A percentile compares a stretch with the other conserved stretches of the same genome.
Evolutionary conservation across 75 land plant species (phyloP).

Genomic region (Ceratopteris richardii): DNA sequence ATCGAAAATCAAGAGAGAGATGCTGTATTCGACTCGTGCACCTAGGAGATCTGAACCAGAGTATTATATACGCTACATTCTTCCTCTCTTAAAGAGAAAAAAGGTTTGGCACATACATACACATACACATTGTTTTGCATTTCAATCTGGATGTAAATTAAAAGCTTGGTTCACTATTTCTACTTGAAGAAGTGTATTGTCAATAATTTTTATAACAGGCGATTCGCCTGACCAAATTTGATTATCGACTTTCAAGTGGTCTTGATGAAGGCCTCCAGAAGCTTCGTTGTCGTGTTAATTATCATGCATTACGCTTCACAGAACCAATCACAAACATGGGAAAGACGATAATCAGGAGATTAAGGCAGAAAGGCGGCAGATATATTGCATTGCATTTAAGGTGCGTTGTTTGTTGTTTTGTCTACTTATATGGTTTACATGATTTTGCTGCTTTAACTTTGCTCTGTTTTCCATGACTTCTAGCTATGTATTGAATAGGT

Average conservation of each 20-base stretch:
- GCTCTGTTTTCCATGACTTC: too few relatives aligned
- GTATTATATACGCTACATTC: slow-evolving; percentile 21
- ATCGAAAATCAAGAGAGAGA: neutral
- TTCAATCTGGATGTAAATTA: too few relatives aligned
- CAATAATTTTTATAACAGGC: slow-evolving; percentile 7
- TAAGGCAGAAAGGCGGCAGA: slow-evolving; percentile 20
- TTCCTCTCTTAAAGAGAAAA: slow-evolving; percentile 20
- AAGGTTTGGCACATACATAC: slow-evolving; percentile 8
- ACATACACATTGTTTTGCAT: neutral
- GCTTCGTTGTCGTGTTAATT: slow-evolving; percentile 29
- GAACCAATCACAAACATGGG: slow-evolving; percentile 22
- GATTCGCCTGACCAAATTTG: slow-evolving; percentile 31
- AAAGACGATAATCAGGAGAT: slow-evolving; percentile 16
- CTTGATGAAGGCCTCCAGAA: slow-evolving; percentile 26
- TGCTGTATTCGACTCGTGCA: slow-evolving; percentile 18
- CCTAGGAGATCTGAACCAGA: slow-evolving; percentile 29
- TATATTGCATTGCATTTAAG: slow-evolving; percentile 37
- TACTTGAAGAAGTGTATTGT: neutral
- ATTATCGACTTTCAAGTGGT: slow-evolving; percentile 27
- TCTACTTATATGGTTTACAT: too few relatives aligned
- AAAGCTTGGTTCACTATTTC: too few relatives aligned
- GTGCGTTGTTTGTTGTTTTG: neutral
- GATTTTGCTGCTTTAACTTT: too few relatives aligned
- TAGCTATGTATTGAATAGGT: too few relatives aligned
- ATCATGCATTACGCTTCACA: slow-evolving; percentile 26